A percentile compares a stretch with the other conserved stretches of the same genome.
Evolutionary conservation across 371 early-diverging fungal genomes (phyloP).

Genomic region (Blakeslea trispora): DNA sequence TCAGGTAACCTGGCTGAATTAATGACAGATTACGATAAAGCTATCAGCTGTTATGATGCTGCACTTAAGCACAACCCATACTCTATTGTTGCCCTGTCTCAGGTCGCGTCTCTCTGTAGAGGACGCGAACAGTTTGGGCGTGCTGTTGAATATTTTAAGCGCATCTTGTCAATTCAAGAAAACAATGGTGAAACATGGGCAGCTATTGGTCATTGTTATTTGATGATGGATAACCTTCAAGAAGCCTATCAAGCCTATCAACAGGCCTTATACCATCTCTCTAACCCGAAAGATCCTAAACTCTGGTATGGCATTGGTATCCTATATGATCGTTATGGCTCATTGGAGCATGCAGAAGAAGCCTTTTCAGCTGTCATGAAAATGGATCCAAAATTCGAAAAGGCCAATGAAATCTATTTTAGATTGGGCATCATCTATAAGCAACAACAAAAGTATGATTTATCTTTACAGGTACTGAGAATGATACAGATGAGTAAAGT

Average conservation of each 20-base stretch:
- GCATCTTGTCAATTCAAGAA: slow-evolving; percentile 75
- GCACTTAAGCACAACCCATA: slow-evolving; percentile 90
- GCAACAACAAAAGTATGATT: slow-evolving; percentile 84
- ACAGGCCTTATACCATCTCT: slow-evolving; percentile 57
- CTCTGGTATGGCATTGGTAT: slow-evolving; percentile 98
- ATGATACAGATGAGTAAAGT: background rate
- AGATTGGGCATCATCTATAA: slow-evolving; percentile 95
- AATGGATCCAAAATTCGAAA: slow-evolving; percentile 86
- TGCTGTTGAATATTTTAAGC: slow-evolving; percentile 66
- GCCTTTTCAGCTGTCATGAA: slow-evolving; percentile 87
- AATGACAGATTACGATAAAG: slow-evolving; percentile 77
- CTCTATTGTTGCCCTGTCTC: slow-evolving; percentile 75
- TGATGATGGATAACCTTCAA: slow-evolving; percentile 92
- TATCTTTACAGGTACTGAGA: slow-evolving; percentile 68
- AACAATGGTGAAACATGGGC: slow-evolving; percentile 91
- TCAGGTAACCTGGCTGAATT: slow-evolving; percentile 72
- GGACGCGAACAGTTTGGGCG: slow-evolving; percentile 63
- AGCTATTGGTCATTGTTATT: slow-evolving; percentile 89
- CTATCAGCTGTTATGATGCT: slow-evolving; percentile 80
- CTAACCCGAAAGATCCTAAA: slow-evolving; percentile 84
- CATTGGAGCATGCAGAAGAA: slow-evolving; percentile 93
- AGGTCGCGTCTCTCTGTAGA: slow-evolving; percentile 71
- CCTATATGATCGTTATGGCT: slow-evolving; percentile 92
- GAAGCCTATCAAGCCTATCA: slow-evolving; percentile 73
- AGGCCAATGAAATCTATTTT: slow-evolving; percentile 95